These are phyloP conservation scores for Ganoderma sinense DNA, from an alignment of 1,284 basidiomycete genomes.

Conservation along the genomic window DNA sequence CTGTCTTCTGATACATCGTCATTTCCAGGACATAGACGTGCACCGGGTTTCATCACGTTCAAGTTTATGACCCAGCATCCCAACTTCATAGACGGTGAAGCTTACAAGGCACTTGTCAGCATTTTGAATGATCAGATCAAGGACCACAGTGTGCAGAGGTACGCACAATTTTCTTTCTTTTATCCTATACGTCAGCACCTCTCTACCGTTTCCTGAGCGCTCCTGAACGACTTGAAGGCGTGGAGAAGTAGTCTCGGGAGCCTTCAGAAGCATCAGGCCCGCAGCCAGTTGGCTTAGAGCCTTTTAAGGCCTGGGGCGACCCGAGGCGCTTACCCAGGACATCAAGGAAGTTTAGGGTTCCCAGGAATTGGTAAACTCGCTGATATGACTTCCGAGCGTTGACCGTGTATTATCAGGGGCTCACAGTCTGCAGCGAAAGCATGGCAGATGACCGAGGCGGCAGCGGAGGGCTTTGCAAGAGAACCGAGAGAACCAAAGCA, in stretches of 20 bases:
- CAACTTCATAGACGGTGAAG: conserved; percentile 21
- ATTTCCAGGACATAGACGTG: conserved; percentile 12
- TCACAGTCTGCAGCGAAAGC: neutral
- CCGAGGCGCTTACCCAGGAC: too few relatives aligned
- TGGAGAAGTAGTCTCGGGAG: too few relatives aligned
- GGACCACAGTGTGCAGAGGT: neutral
- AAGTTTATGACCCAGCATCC: conserved; percentile 25
- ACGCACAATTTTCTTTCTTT: neutral
- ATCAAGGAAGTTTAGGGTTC: too few relatives aligned
- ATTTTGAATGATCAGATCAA: conserved; percentile 15
- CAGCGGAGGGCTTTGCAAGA: neutral
- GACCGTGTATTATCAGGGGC: neutral
- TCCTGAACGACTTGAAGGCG: too few relatives aligned
- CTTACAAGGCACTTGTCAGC: conserved; percentile 22
- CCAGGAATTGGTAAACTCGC: too few relatives aligned
- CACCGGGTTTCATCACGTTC: conserved; percentile 24
- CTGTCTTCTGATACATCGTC: neutral
- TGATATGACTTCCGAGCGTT: neutral
- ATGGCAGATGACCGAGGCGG: neutral
- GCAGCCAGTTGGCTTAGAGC: too few relatives aligned
- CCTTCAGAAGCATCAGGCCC: too few relatives aligned
- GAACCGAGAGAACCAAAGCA: neutral
- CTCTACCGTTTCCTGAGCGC: too few relatives aligned
- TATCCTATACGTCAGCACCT: too few relatives aligned
- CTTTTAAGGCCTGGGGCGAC: too few relatives aligned